Evolutionary conservation across 2,329 filamentous ascomycete genomes (phyloP).

Genomic region (Acrocalymma vagum): DNA sequence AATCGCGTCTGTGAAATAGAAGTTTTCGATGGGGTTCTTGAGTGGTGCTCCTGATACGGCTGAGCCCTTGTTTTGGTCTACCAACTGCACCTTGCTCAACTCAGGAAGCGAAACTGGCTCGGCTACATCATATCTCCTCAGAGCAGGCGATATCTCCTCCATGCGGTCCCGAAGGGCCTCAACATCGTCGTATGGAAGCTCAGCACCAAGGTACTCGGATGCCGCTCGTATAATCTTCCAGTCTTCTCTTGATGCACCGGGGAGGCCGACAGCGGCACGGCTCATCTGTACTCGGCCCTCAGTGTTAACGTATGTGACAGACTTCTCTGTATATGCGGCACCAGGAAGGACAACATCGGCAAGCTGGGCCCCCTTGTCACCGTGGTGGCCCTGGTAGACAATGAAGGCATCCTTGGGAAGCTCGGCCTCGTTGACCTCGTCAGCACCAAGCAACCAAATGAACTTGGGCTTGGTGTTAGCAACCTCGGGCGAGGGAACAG

Average conservation of each 20-base stretch:
- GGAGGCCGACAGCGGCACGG: constrained; percentile 85
- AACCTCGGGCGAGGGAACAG: constrained; percentile 81
- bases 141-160: constrained; percentile 90
- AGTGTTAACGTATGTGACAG: constrained; percentile 95
- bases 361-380: constrained; percentile 89
- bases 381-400: constrained; percentile 98
- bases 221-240: constrained; percentile 98
- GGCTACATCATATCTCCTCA: constrained; percentile 89
- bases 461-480: constrained; percentile 91
- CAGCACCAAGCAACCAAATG: constrained; percentile 94
- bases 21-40: constrained; percentile 90
- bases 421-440: constrained; percentile 84
- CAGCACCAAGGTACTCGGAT: constrained; percentile 87
- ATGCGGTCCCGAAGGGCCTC: constrained; percentile 90
- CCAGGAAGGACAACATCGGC: constrained; percentile 94
- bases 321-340: constrained; percentile 96
- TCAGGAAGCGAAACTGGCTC: constrained; percentile 77
- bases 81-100: constrained; percentile 91
- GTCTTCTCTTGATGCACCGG: constrained; percentile 90
- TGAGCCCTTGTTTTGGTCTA: constrained; percentile 93
- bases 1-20: constrained; percentile 98
- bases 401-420: constrained; percentile 97
- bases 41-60: constrained; percentile 77
- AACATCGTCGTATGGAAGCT: constrained; percentile 93
- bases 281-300: constrained; percentile 96